Evolutionary conservation across 352 stramenopile species (phyloP).

Genomic region (Phytophthora agathidicida): DNA sequence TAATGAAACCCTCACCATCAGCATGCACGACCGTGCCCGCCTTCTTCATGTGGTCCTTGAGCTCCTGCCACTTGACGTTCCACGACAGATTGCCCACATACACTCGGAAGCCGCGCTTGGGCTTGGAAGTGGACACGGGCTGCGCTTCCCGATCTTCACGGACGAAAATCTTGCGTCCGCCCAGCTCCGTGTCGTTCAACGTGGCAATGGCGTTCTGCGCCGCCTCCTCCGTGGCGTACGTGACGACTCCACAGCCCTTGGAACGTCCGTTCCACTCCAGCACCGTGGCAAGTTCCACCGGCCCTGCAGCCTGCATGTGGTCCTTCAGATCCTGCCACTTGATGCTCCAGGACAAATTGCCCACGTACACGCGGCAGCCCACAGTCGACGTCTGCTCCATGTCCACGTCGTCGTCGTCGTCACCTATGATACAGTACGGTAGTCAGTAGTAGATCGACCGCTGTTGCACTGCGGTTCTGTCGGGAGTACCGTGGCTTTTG

Average conservation of each 20-base stretch:
- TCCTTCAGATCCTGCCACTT: slow-evolving; percentile 86
- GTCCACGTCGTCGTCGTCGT: slow-evolving; percentile 27
- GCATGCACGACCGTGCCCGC: slow-evolving; percentile 83
- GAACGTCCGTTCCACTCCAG: slow-evolving; percentile 74
- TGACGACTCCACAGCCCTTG: slow-evolving; percentile 95
- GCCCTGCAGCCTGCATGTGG: slow-evolving; percentile 74
- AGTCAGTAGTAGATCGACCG: no score
- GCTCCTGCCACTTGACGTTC: slow-evolving; percentile 93
- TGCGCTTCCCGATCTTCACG: slow-evolving; percentile 92
- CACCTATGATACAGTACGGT: no score
- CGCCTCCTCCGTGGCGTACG: slow-evolving; percentile 85
- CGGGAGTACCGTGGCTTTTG: slow-evolving; percentile 17
- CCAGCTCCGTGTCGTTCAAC: slow-evolving; percentile 92
- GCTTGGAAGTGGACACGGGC: slow-evolving; percentile 19
- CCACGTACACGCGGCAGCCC: slow-evolving; percentile 78
- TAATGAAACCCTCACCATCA: slow-evolving; percentile 47
- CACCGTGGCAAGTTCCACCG: slow-evolving; percentile 72
- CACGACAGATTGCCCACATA: slow-evolving; percentile 94
- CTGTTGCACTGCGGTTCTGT: no score
- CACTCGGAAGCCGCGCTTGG: slow-evolving; percentile 64
- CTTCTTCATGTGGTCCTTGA: slow-evolving; percentile 96
- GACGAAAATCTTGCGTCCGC: slow-evolving; percentile 94
- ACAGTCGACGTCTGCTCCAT: slow-evolving; percentile 29
- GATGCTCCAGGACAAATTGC: slow-evolving; percentile 87
- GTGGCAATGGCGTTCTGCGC: slow-evolving; percentile 85